Evolutionary conservation across 495 filamentous ascomycete species (phyloP).

Genomic region (Xylaria acuta): DNA sequence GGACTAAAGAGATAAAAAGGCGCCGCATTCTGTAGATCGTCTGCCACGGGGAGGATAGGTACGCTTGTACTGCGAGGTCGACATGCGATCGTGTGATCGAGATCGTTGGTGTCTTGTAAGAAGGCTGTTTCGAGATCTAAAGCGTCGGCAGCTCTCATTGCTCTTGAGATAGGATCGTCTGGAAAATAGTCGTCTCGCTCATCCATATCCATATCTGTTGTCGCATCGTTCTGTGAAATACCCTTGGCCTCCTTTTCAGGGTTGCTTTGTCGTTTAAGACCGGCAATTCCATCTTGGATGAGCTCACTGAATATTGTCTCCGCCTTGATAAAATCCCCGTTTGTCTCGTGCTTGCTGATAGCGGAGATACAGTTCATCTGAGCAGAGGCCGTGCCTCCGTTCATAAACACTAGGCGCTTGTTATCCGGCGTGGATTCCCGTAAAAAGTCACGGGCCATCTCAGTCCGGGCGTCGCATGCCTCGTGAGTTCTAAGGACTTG

Average conservation of each 20-base stretch:
- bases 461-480: slow-evolving; percentile 47
- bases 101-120: slow-evolving; percentile 46
- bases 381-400: slow-evolving; percentile 57
- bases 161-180: slow-evolving; percentile 48
- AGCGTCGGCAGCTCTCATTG: slow-evolving; percentile 59
- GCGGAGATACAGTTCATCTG: slow-evolving; percentile 49
- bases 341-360: slow-evolving; percentile 51
- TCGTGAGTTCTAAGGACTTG: slow-evolving; percentile 51
- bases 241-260: neutral
- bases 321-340: slow-evolving; percentile 49
- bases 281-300: slow-evolving; percentile 49
- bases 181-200: slow-evolving; percentile 21
- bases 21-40: slow-evolving; percentile 36
- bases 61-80: slow-evolving; percentile 47
- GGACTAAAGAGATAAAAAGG: slow-evolving; percentile 42
- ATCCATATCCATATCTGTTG: neutral
- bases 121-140: slow-evolving; percentile 54
- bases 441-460: slow-evolving; percentile 54
- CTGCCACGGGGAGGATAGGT: slow-evolving; percentile 37
- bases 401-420: slow-evolving; percentile 56
- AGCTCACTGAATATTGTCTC: slow-evolving; percentile 52
- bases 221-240: slow-evolving; percentile 7
- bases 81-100: slow-evolving; percentile 43
- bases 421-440: slow-evolving; percentile 44
- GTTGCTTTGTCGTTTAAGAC: slow-evolving; percentile 35